Percentiles rank a stretch among this genome's conserved stretches.
phyloP scores from a whole-genome alignment of 2,329 filamentous ascomycete genomes.

The Penicillium verrucosum region DNA sequence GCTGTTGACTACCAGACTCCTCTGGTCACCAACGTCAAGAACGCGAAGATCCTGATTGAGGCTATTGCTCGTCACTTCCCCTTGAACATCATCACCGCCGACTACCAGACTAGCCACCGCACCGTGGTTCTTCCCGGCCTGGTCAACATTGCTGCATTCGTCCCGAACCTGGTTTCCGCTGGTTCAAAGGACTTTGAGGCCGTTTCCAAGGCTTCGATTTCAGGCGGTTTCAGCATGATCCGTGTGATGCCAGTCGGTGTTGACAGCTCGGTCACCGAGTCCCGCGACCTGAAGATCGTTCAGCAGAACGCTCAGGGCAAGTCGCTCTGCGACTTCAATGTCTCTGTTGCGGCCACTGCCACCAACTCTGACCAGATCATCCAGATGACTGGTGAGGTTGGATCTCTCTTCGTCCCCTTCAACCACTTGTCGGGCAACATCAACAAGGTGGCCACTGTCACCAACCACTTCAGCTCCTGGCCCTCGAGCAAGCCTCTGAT shows the following conservation, averaged over 20 bases:
- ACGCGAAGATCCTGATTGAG: constrained; percentile 94
- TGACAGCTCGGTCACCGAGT: constrained; percentile 69
- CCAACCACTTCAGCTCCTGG: constrained; percentile 75
- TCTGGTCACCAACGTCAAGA: constrained; percentile 97
- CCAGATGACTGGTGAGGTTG: constrained; percentile 68
- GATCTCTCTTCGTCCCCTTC: constrained; percentile 78
- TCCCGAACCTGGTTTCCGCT: constrained; percentile 65
- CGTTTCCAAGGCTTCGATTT: constrained; percentile 70
- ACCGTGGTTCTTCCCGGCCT: constrained; percentile 70
- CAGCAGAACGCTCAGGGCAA: constrained; percentile 67
- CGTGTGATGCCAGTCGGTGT: constrained; percentile 73
- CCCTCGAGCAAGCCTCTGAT: constrained; percentile 74
- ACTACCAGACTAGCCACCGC: constrained; percentile 87
- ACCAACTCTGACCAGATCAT: constrained; percentile 72
- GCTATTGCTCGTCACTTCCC: constrained; percentile 87
- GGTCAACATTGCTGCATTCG: constrained; percentile 76
- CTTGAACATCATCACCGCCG: constrained; percentile 75
- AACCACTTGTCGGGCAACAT: constrained; percentile 78
- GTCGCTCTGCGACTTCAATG: constrained; percentile 74
- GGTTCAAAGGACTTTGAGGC: constrained; percentile 65
- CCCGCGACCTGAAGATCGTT: constrained; percentile 66
- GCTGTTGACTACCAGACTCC: constrained; percentile 97
- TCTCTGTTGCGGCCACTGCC: constrained; percentile 71
- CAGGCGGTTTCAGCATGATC: constrained; percentile 75
- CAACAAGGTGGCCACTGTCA: constrained; percentile 76